These are phyloP conservation scores for Exophiala aquamarina DNA, from an alignment of 2,329 filamentous ascomycete genomes.

Conservation along the genomic window DNA sequence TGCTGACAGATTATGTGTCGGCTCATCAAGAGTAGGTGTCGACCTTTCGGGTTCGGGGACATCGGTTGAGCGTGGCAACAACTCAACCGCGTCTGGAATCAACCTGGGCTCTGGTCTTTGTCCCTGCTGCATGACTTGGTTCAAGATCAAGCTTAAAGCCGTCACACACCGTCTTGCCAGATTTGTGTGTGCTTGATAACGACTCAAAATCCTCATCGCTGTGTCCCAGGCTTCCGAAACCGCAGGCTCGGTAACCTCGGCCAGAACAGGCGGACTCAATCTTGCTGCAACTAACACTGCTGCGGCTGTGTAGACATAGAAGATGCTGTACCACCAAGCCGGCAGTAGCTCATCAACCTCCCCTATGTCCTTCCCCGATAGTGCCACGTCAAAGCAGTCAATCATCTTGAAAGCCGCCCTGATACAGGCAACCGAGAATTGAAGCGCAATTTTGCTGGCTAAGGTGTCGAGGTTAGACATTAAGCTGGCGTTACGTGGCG, in stretches of 20 bases:
- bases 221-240: slow-evolving; percentile 6
- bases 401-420: slow-evolving; percentile 35
- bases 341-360: slow-evolving; percentile 32
- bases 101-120: neutral
- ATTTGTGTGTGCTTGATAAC: slow-evolving; percentile 5
- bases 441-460: slow-evolving; percentile 10
- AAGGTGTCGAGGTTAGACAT: neutral
- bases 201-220: slow-evolving; percentile 1
- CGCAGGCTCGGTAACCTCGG: slow-evolving; percentile 2
- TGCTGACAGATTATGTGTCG: neutral
- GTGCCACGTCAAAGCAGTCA: slow-evolving; percentile 30
- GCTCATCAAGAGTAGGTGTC: neutral
- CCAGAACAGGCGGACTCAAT: slow-evolving; percentile 15
- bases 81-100: neutral
- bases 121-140: slow-evolving; percentile 20
- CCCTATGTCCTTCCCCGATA: slow-evolving; percentile 5
- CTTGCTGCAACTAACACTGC: slow-evolving; percentile 36
- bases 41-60: neutral
- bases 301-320: slow-evolving; percentile 38
- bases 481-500: neutral
- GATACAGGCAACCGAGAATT: slow-evolving; percentile 38
- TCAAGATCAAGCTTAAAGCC: slow-evolving; percentile 6
- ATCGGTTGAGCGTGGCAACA: neutral
- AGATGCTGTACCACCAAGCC: slow-evolving; percentile 40
- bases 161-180: slow-evolving; percentile 12